phyloP scores from a whole-genome alignment of 352 stramenopile species.

The Phytophthora vignae region DNA sequence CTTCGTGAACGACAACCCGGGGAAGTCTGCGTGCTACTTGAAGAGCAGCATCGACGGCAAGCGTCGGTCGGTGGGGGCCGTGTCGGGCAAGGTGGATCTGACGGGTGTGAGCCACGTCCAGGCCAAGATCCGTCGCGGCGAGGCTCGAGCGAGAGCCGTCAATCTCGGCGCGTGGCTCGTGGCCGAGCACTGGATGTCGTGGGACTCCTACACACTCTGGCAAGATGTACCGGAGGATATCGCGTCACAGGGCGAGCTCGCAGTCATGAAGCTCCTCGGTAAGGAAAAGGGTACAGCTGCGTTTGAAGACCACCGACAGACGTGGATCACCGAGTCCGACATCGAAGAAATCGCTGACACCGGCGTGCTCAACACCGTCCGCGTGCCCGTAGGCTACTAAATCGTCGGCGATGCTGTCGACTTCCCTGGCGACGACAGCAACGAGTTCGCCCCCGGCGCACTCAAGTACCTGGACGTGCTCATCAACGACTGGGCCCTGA shows the following conservation, averaged over 20 bases:
- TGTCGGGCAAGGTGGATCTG: constrained; percentile 10
- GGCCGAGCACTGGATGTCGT: constrained; percentile 16
- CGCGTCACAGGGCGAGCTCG: constrained; percentile 10
- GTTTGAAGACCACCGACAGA: constrained; percentile 8
- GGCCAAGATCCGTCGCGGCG: neutral
- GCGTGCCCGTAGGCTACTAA: constrained; percentile 12
- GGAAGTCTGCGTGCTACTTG: constrained; percentile 32
- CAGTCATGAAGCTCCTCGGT: constrained; percentile 3
- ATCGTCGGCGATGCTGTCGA: neutral
- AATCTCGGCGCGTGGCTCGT: constrained; percentile 17
- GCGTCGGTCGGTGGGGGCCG: constrained; percentile 6
- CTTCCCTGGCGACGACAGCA: neutral
- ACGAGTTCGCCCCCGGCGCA: constrained; percentile 26
- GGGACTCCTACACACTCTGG: constrained; percentile 11
- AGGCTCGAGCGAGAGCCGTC: constrained; percentile 1
- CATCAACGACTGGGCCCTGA: constrained; percentile 56
- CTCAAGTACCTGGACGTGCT: constrained; percentile 58
- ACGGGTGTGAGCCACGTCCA: constrained; percentile 1
- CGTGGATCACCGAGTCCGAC: constrained; percentile 4
- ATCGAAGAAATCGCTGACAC: constrained; percentile 18
- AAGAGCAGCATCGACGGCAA: constrained; percentile 26
- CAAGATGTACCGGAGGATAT: constrained; percentile 3
- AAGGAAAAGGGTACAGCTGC: constrained; percentile 3
- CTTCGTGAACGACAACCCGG: constrained; percentile 42
- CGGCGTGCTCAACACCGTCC: constrained; percentile 50